These are phyloP conservation scores for Xerocomus brunneocitrinus DNA, from an alignment of 768 basidiomycete genomes.

Conservation along the genomic window DNA sequence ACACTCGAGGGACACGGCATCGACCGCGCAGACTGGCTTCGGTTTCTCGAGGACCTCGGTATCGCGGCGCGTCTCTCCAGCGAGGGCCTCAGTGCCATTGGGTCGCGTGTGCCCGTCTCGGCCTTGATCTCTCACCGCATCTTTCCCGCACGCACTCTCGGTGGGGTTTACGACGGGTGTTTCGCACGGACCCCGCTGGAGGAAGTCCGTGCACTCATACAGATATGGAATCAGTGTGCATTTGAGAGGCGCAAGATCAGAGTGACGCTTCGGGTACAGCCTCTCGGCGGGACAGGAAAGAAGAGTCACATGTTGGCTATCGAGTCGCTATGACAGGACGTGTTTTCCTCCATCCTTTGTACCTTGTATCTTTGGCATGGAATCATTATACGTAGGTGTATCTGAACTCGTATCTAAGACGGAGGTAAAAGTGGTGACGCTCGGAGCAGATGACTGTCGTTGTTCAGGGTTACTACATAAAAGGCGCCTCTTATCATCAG, in stretches of 20 bases:
- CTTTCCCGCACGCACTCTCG: slow-evolving; percentile 12
- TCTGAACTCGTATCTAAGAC: neutral
- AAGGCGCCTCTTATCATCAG: no score
- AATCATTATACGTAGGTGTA: slow-evolving; percentile 4
- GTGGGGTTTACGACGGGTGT: slow-evolving; percentile 16
- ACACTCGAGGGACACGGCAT: slow-evolving; percentile 29
- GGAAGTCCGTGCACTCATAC: slow-evolving; percentile 25
- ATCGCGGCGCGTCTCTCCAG: slow-evolving; percentile 26
- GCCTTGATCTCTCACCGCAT: slow-evolving; percentile 12
- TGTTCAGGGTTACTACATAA: no score
- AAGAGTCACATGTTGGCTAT: slow-evolving; percentile 17
- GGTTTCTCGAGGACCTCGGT: slow-evolving; percentile 27
- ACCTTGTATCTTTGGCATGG: neutral
- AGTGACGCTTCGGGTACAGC: slow-evolving; percentile 14
- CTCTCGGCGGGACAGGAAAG: slow-evolving; percentile 1
- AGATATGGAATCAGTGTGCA: slow-evolving; percentile 31
- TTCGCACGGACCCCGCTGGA: slow-evolving; percentile 17
- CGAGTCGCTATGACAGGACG: slow-evolving; percentile 21
- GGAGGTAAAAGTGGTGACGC: no score
- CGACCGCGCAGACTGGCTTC: slow-evolving; percentile 23
- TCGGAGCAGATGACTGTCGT: no score
- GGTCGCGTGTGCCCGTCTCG: slow-evolving; percentile 19
- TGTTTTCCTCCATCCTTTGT: neutral
- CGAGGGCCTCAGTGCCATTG: slow-evolving; percentile 19
- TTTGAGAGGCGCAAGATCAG: slow-evolving; percentile 30